Evolutionary conservation across 2,329 filamentous ascomycete genomes (phyloP).

Genomic region (Pseudocercospora ulei): DNA sequence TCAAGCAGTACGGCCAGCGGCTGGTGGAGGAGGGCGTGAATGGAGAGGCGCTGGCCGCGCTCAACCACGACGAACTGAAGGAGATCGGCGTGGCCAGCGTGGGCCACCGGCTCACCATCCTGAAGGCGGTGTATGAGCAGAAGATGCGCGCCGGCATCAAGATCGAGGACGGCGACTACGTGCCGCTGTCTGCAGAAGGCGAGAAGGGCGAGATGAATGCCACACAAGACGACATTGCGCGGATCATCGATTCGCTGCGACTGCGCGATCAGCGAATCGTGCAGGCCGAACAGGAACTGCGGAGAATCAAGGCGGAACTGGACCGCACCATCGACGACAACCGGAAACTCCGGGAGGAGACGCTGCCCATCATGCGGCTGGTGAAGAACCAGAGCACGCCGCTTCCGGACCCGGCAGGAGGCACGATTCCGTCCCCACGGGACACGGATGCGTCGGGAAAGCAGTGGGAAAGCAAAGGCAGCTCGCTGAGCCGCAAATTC

Average conservation of each 20-base stretch:
- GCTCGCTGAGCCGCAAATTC: constrained; percentile 45
- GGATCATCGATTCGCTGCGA: constrained; percentile 79
- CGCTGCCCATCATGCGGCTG: constrained; percentile 79
- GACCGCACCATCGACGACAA: constrained; percentile 63
- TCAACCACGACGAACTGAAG: constrained; percentile 87
- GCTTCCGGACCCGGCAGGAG: constrained; percentile 49
- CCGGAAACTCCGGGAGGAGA: constrained; percentile 75
- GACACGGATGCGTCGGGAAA: constrained; percentile 25
- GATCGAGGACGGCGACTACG: constrained; percentile 84
- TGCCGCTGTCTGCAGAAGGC: constrained; percentile 82
- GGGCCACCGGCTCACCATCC: constrained; percentile 83
- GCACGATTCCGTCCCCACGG: constrained; percentile 31
- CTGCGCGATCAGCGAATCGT: constrained; percentile 84
- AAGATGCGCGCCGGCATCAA: constrained; percentile 90
- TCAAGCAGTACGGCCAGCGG: constrained; percentile 32
- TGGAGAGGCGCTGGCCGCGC: constrained; percentile 76
- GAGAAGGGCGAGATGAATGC: constrained; percentile 76
- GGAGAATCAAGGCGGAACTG: constrained; percentile 54
- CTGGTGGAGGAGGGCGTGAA: constrained; percentile 80
- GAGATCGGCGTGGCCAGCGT: constrained; percentile 90
- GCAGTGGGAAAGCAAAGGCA: constrained; percentile 34
- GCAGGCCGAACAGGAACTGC: constrained; percentile 70
- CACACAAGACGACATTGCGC: constrained; percentile 84
- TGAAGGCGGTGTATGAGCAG: constrained; percentile 92
- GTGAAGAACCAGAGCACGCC: constrained; percentile 88